Evolutionary conservation across 2,329 filamentous ascomycete genomes (phyloP).

Genomic region (Thelonectria discophora): DNA sequence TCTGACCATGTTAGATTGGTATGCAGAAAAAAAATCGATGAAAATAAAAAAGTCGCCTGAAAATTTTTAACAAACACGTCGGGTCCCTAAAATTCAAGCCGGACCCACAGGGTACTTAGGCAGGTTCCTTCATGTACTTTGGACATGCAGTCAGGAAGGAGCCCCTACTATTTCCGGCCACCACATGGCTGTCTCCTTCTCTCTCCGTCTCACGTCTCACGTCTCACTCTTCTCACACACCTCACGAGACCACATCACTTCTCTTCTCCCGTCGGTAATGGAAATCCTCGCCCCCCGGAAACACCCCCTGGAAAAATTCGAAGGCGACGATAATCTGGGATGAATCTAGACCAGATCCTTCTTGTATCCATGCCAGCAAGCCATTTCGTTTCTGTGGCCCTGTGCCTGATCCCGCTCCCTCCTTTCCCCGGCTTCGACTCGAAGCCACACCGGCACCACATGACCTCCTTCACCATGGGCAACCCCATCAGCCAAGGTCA

Average conservation of each 20-base stretch:
- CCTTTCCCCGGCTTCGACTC: conserved; percentile 14
- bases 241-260: conserved; percentile 29
- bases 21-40: neutral
- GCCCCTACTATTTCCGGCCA: conserved; percentile 37
- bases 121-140: conserved; percentile 12
- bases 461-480: conserved; percentile 29
- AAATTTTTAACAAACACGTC: neutral
- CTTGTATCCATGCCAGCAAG: conserved; percentile 8
- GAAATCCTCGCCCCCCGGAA: conserved; percentile 17
- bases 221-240: conserved; percentile 2
- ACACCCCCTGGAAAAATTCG: conserved; percentile 9
- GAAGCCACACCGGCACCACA: conserved; percentile 26
- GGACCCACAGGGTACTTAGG: neutral
- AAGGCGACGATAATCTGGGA: conserved; percentile 19
- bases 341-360: conserved; percentile 24
- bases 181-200: conserved; percentile 30
- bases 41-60: conserved; percentile 2
- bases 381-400: conserved; percentile 4
- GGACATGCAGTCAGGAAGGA: neutral
- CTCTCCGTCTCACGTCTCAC: conserved; percentile 14
- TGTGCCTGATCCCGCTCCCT: neutral
- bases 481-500: conserved; percentile 34
- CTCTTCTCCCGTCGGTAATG: conserved; percentile 13
- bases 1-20: neutral
- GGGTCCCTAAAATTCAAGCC: neutral